These are phyloP conservation scores for Macrophomina phaseolina DNA, from an alignment of 2,329 filamentous ascomycete genomes.

Conservation along the genomic window DNA sequence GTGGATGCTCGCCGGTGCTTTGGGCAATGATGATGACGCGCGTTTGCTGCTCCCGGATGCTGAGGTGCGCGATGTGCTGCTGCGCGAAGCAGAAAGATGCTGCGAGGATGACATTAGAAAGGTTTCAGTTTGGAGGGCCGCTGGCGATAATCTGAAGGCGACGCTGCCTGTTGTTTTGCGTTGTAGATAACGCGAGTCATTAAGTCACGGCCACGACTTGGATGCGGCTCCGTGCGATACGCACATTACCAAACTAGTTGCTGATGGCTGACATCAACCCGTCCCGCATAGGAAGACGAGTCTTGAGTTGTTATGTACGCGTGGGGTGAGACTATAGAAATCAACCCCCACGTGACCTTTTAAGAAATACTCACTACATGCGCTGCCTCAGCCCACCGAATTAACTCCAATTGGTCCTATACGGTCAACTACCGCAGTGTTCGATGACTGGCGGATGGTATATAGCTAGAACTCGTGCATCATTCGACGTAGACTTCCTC, in stretches of 20 bases:
- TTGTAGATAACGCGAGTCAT: constrained; percentile 9
- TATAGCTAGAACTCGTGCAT: no score
- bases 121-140: background rate
- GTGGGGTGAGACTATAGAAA: no score
- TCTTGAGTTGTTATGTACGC: no score
- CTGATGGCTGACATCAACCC: background rate
- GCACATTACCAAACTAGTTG: background rate
- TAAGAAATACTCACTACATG: no score
- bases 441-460: no score
- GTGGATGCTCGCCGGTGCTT: constrained; percentile 50
- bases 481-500: no score
- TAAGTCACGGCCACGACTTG: background rate
- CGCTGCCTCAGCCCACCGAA: no score
- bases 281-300: no score
- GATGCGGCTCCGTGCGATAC: constrained; percentile 1
- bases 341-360: no score
- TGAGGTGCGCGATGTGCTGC: constrained; percentile 6
- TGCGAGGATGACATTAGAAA: constrained; percentile 9
- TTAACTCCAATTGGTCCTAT: no score
- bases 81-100: constrained; percentile 9
- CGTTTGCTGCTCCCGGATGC: constrained; percentile 41
- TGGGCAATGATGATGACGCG: constrained; percentile 42
- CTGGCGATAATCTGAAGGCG: background rate
- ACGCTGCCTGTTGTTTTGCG: constrained; percentile 8
- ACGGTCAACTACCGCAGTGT: no score